Base-by-base conservation (phyloP, 371 early-diverging fungal genomes). In the Ecytonucleospora hepatopenaei region DNA sequence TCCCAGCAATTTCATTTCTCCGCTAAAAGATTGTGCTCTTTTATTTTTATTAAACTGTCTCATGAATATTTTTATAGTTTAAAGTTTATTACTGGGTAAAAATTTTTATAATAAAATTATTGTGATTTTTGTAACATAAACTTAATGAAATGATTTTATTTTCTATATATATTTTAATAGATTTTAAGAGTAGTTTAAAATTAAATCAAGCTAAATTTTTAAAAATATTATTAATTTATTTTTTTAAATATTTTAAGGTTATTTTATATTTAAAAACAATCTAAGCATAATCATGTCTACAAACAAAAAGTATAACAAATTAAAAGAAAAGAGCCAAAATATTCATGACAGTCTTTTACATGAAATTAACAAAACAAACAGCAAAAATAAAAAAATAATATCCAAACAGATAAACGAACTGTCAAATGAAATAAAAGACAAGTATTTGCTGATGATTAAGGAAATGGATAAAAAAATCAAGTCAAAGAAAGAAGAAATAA, bases 1-100 rank as follows among this genome's bases (percentile, higher is more conserved):
- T 33, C 97, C 94, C 83, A 94, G 84, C 62, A 87, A 91, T 83
- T 78, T 51, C 33, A 46, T 62, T 46, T 67, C 62, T 2, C 47
- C 65, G 26, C 35, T 24, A 28, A 59, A n/a, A 2, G 12, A 32
- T 27, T 17, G 15, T 19, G 4, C 19, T 21, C 53, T 4, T 8
- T 21, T 15, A 26, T 51, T 51, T 21, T 26, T 51, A 30, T 35
- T 65, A n/a, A n/a, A n/a, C 4, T 15, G 3, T 21, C 4, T 27
- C 21, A 21, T 59, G 57, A 26, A 8, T 16, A n/a, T 17, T 40
- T 40, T 17, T 40, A 5, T 8, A 55, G 54, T 27, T 8, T 28
- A 16, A 32, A 12, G 56, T 28, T 60, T 40, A 21, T 17, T 17
- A 40, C 17, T 23, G 12, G 54, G 54, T 49, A 58, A 32, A 58